Base-by-base conservation (phyloP, 208 protist species). In the Leptomonas pyrrhocoris region DNA sequence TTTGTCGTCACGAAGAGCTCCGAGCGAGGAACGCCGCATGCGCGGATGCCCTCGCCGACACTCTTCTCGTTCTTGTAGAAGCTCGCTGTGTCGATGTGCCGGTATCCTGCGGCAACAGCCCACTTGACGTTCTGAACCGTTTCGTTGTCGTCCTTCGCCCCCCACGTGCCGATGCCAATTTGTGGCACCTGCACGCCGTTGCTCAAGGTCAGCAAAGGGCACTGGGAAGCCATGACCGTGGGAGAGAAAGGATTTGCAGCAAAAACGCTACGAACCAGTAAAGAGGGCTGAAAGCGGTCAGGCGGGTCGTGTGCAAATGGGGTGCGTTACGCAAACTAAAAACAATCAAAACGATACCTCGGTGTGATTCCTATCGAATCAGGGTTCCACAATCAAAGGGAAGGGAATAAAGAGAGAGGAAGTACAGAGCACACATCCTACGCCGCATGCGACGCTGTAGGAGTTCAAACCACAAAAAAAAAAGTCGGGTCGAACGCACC, bases 1-100 rank as follows among this genome's bases (percentile, higher is more conserved):
- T 98, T 98, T 42, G 84, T 89, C 25, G 90, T 95, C 30, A 98
- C 31, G 54, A 92, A 98, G 18, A 98, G 5, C 21, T 98, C 89
- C 28, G 93, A 83, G 45, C 96, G 85, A 3, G 86, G 80, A 15
- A 96, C 74, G 4, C 80, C 74, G 3, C 65, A 78, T 5, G 66
- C 66, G 15, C 77, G 66, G 25, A 98, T 81, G 16, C 58, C 81
- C 25, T 61, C 77, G 5, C 96, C 95, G 50, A 98, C 77, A 40
- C 80, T 89, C 42, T 82, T 77, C 76, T 98, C 92, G 60, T 98
- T 98, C 48, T 77, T 63, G 79, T 98, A 98, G 7, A 94, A 59
- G 25, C 67, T 45, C 8, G 96, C 92, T 12, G 78, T 85, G 74
- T 98, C 94, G 59, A 98, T 89, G 60, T 97, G 94, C 15, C 80